Percentiles rank a stretch among this genome's conserved stretches.
Evolutionary conservation across 1,284 basidiomycete species (phyloP).

Genomic region (Microbotryum saponariae): DNA sequence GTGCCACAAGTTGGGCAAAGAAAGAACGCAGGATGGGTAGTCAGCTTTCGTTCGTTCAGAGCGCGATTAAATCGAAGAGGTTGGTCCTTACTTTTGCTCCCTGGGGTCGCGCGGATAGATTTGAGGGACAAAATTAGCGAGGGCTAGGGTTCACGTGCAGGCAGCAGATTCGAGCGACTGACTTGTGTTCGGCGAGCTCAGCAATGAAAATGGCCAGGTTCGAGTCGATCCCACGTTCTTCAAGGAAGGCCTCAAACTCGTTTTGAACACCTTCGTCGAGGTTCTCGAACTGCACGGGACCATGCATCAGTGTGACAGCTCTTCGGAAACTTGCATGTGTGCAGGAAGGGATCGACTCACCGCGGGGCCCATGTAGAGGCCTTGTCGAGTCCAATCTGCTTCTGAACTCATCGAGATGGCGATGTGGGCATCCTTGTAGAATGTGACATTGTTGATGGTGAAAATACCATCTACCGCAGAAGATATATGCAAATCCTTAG

Average conservation of each 20-base stretch:
- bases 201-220: conserved; percentile 51
- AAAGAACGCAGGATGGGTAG: not conserved
- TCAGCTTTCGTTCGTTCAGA: not conserved
- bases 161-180: conserved; percentile 48
- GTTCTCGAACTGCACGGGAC: conserved; percentile 62
- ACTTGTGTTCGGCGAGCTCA: conserved; percentile 63
- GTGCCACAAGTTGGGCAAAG: not conserved
- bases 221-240: conserved; percentile 81
- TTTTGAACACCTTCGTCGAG: conserved; percentile 80
- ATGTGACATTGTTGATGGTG: conserved; percentile 80
- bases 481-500: not conserved
- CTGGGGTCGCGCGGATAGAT: not conserved
- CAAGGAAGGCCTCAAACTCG: conserved; percentile 71
- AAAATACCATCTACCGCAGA: conserved; percentile 60
- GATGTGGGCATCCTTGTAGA: conserved; percentile 63
- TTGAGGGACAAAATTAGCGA: not conserved
- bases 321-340: not conserved
- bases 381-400: conserved; percentile 85
- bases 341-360: conserved; percentile 43
- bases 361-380: conserved; percentile 83
- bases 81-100: conserved; percentile 4
- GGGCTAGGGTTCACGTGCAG: not conserved
- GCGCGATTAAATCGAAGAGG: not conserved
- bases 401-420: conserved; percentile 76
- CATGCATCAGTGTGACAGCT: not conserved